Evolutionary conservation across 768 basidiomycete species (phyloP), one percentile per base, ranked within the genome.

Genomic region (Podaxis sp.): DNA sequence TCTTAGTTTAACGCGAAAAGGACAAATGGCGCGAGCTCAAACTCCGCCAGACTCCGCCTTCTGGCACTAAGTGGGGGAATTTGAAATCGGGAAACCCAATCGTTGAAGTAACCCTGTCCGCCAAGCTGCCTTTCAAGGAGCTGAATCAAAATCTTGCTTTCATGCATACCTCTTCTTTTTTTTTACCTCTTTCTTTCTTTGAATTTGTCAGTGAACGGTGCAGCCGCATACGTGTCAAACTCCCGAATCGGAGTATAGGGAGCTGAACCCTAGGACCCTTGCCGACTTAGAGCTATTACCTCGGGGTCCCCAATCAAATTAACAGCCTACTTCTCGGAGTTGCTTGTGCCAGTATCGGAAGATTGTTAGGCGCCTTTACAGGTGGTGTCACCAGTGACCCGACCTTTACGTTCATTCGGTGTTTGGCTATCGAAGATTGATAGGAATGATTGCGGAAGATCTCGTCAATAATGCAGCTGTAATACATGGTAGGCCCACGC

Each of bases 191-290:
- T 42, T 30, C 49, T 60, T 52, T 52, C 38, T 52, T 13, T 52
- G 19, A 40, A 60, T 28, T 9, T 24, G 22, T 28, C 15, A 12
- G 17, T 17, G 22, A 28, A 24, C 24, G 17, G 28, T 5, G 56
- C 40, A n/a, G n/a, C 19, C 24, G 13, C 40, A 13, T 19, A 28
- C 26, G 39, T 46, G 40, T 26, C 46, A 51, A 22, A 19, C 8
- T 22, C 52, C 60, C 60, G 60, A 61, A 53, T 61, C 60, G 60
- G 60, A 61, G 52, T 15, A 54, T 17, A 39, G n/a, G 24, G 42
- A 44, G 33, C 51, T 39, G 51, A 52, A 52, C 51, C 59, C 59
- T 60, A 33, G 59, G 38, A 60, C 59, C 59, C 59, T 52, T 59
- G 48, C 57, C 57, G 33, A 59, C 28, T 11, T 12, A 49, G 24